Evolutionary conservation across 139 green algal genomes (phyloP), one percentile per base, ranked within the genome.

Genomic region (Chlorella ohadii): DNA sequence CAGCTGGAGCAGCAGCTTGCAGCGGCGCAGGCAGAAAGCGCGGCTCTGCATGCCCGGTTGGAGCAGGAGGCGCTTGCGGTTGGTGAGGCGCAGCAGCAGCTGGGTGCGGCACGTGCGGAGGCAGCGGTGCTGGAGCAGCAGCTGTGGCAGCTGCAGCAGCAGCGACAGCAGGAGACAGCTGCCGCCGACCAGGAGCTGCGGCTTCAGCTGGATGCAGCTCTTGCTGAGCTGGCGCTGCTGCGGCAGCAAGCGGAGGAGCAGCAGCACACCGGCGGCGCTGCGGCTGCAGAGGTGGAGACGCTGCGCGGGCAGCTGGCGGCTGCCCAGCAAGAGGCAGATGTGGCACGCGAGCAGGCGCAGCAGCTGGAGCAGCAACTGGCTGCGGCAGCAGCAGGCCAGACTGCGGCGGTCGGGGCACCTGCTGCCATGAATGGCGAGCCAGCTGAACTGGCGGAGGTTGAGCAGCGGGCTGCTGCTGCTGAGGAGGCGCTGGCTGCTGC

Each of bases 321-420:
- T 20, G 78, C 41, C 28, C 63, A 74, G 78, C 78, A 83, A 59
- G 78, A 83, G 78, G 63, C 63, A 4, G 78, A 44, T 19, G 63
- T 41, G 4, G 78, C 78, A 9, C 28, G 34, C 12, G 78, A 73
- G 41, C 17, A 74, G 78, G 63, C 65, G 17, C 39, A 61, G 39
- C 39, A 64, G 63, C 33, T 64, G 78, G 63, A 51, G 63, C n/a
- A 61, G 63, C 63, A 63, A 6, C 39, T n/a, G 6, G 63, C 34
- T 23, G 51, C 47, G 5, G 56, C 56, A 11, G 36, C 25, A 0
- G 7, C 38, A 16, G 23, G 34, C 17, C 34, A 67, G 73, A 31
- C 19, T 27, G n/a, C 22, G 38, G 7, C 22, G 31, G 59, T 11
- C 27, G 68, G 16, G 36, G 38, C 13, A 38, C 12, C 28, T 15